phyloP scores from a whole-genome alignment of 148 eudicot species.

The Cornus controversa region DNA sequence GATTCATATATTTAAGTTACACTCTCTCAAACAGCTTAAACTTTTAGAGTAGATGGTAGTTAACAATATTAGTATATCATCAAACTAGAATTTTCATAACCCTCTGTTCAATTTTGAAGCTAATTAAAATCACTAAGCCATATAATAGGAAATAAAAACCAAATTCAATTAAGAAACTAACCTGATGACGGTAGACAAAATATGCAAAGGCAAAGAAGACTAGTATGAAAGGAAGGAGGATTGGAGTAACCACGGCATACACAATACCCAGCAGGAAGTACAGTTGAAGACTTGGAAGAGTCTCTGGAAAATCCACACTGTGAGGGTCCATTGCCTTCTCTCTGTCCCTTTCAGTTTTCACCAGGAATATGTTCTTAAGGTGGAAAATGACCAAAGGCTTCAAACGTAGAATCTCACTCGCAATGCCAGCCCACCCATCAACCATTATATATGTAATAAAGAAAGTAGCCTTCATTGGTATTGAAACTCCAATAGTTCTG shows the following conservation, averaged over 20 bases:
- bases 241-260: conserved; percentile 87
- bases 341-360: conserved; percentile 90
- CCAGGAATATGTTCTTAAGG: conserved; percentile 89
- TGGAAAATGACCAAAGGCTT: conserved; percentile 79
- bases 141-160: not conserved
- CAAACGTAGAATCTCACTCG: conserved; percentile 84
- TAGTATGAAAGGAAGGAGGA: conserved; percentile 83
- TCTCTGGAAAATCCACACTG: conserved; percentile 74
- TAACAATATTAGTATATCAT: not conserved
- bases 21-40: too few relatives aligned
- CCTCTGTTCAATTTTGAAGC: not conserved
- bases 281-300: conserved; percentile 80
- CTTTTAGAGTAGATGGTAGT: too few relatives aligned
- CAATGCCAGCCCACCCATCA: conserved; percentile 97
- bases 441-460: conserved; percentile 97
- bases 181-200: conserved; percentile 96
- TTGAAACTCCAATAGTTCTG: conserved; percentile 81
- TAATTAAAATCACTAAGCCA: not conserved
- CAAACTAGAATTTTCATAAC: not conserved
- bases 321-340: conserved; percentile 88
- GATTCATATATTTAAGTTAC: too few relatives aligned
- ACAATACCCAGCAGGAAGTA: conserved; percentile 92
- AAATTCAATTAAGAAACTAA: conserved; percentile 18
- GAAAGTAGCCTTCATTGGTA: conserved; percentile 98
- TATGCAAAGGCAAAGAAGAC: conserved; percentile 87